Conservation (phyloP, 208 protist genomes). For the Herpetomonas tarakana region DNA sequence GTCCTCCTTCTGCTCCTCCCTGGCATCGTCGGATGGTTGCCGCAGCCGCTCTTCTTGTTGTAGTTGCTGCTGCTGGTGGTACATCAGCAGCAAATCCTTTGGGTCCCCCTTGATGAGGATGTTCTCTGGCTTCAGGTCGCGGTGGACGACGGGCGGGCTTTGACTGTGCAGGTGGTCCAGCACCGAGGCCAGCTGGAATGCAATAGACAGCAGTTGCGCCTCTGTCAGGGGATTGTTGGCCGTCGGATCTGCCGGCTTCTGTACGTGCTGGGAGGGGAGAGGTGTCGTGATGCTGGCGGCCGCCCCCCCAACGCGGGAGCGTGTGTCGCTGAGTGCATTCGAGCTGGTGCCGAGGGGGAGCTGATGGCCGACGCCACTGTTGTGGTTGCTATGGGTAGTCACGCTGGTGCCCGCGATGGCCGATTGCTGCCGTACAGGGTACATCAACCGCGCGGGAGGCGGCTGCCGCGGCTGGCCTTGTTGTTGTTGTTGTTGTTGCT, state of each 20-base stretch:
- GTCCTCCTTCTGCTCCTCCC: not conserved
- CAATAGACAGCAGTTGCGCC: conserved; percentile 72
- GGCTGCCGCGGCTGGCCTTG: not conserved
- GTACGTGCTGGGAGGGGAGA: not conserved
- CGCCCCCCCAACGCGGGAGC: not conserved
- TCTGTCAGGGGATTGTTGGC: conserved; percentile 56
- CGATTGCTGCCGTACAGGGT: no score
- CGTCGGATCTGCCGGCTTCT: conserved; percentile 11
- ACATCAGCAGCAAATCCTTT: conserved; percentile 16
- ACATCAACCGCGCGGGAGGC: not conserved
- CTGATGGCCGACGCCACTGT: not conserved
- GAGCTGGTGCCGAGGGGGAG: conserved; percentile 1
- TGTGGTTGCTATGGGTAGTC: not conserved
- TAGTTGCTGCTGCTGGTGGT: not conserved
- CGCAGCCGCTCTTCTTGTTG: not conserved
- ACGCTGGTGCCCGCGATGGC: no score
- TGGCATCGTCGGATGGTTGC: not conserved
- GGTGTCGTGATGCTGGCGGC: not conserved
- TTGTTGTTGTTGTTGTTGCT: conserved; percentile 10
- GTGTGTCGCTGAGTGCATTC: not conserved
- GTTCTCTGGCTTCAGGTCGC: conserved; percentile 75
- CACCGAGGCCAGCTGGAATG: conserved; percentile 69
- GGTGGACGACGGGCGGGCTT: conserved; percentile 51
- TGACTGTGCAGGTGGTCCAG: conserved; percentile 71
- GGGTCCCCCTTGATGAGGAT: conserved; percentile 63